A percentile compares a stretch with the other conserved stretches of the same genome.
Evolutionary conservation across 2,329 filamentous ascomycete genomes (phyloP).

Genomic region (Aspergillus felis): DNA sequence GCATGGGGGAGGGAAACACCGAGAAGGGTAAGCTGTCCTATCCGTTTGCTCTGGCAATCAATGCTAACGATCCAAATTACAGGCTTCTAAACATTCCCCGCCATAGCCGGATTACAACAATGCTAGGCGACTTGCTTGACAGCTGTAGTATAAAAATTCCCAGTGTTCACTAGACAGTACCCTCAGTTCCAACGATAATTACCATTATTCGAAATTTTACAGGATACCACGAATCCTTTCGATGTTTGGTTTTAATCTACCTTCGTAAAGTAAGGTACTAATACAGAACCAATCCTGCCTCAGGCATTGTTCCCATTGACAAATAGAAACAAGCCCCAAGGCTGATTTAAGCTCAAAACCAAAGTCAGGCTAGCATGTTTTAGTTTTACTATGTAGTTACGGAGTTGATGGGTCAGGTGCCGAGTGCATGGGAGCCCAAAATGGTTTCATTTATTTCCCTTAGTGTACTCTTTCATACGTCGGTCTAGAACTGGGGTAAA

Average conservation of each 20-base stretch:
- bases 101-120: neutral
- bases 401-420: neutral
- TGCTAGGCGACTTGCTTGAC: neutral
- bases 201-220: neutral
- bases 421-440: neutral
- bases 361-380: neutral
- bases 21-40: constrained; percentile 49
- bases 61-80: neutral
- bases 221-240: neutral
- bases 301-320: neutral
- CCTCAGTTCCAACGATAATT: neutral
- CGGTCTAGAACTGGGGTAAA: neutral
- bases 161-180: neutral
- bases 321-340: neutral
- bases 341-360: neutral
- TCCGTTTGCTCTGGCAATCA: neutral
- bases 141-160: neutral
- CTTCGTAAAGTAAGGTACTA: neutral
- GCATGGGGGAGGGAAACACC: constrained; percentile 93
- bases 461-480: neutral
- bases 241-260: neutral
- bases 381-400: neutral
- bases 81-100: neutral
- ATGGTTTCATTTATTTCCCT: neutral
- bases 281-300: neutral